Conservation (phyloP, 768 basidiomycete genomes). For the Kwoniella shandongensis region DNA sequence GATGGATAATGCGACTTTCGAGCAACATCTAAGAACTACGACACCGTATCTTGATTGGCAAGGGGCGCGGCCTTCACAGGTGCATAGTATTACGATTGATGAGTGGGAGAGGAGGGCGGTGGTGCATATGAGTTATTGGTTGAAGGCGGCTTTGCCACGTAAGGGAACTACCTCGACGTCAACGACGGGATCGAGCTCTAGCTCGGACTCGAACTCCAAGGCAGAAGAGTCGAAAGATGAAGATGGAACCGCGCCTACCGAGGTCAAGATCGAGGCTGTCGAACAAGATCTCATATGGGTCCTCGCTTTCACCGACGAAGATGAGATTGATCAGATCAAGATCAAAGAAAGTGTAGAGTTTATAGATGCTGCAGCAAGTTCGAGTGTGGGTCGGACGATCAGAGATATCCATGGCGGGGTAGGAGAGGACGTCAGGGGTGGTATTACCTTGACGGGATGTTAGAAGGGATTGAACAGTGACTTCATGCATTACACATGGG, state of each 20-base stretch:
- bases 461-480: too few relatives aligned
- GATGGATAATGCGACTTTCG: background rate
- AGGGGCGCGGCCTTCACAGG: background rate
- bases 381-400: background rate
- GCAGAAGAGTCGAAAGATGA: too few relatives aligned
- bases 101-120: background rate
- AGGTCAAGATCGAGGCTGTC: background rate
- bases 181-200: too few relatives aligned
- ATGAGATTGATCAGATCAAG: background rate
- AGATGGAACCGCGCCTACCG: too few relatives aligned
- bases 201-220: too few relatives aligned
- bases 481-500: too few relatives aligned
- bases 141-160: background rate
- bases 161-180: too few relatives aligned
- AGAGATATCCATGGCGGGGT: background rate
- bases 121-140: background rate
- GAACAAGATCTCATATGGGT: background rate
- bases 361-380: background rate
- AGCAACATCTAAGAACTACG: background rate
- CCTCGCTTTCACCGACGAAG: background rate
- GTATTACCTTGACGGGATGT: background rate
- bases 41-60: background rate
- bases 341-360: conserved; percentile 2
- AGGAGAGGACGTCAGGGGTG: background rate
- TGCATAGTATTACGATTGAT: conserved; percentile 1